Evolutionary conservation across 805 yeast species (phyloP).

Genomic region (Alloascoidea hylecoeti): DNA sequence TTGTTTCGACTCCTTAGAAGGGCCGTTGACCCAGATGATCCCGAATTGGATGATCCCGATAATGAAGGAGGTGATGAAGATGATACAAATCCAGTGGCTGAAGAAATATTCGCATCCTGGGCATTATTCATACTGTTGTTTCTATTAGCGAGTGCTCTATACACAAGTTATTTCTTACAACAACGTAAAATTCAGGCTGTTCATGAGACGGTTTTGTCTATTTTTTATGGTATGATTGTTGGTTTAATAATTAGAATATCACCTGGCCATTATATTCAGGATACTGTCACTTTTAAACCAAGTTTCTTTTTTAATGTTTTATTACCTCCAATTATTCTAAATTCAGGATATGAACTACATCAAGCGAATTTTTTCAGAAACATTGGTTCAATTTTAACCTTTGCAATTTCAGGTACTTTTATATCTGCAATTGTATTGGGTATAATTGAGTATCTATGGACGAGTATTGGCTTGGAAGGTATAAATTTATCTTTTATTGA

Average conservation of each 20-base stretch:
- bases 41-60: conserved; percentile 33
- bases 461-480: conserved; percentile 82
- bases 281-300: conserved; percentile 89
- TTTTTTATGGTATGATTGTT: conserved; percentile 92
- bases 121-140: conserved; percentile 80
- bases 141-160: conserved; percentile 72
- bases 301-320: conserved; percentile 87
- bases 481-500: conserved; percentile 87
- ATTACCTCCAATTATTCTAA: conserved; percentile 90
- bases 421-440: conserved; percentile 87
- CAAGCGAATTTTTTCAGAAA: conserved; percentile 92
- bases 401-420: conserved; percentile 96
- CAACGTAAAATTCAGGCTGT: conserved; percentile 85
- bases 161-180: conserved; percentile 91
- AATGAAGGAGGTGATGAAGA: conserved; percentile 36
- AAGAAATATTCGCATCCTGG: conserved; percentile 96
- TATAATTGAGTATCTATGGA: conserved; percentile 77
- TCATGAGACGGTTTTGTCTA: conserved; percentile 95
- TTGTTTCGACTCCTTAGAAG: too few relatives aligned
- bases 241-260: conserved; percentile 81
- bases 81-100: conserved; percentile 71
- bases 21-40: too few relatives aligned
- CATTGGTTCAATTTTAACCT: conserved; percentile 77
- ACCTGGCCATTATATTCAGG: conserved; percentile 96
- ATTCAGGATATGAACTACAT: conserved; percentile 92